These are phyloP conservation scores for Boletus reticuloceps DNA, from an alignment of 768 basidiomycete genomes.

Conservation along the genomic window DNA sequence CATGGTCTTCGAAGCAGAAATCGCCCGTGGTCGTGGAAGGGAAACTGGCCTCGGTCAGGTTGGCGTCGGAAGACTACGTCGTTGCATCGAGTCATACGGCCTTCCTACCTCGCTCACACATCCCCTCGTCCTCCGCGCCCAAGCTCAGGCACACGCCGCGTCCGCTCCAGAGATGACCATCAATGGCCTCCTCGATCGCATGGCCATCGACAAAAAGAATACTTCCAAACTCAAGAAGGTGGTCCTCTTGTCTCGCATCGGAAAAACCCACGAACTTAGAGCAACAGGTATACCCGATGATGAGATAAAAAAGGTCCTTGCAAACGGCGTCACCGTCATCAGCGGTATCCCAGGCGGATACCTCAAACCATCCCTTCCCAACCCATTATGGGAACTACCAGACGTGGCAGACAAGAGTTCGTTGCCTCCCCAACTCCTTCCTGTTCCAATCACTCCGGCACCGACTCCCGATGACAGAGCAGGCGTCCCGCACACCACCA, in stretches of 20 bases:
- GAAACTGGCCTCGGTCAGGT: slow-evolving; percentile 75
- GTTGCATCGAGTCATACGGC: slow-evolving; percentile 88
- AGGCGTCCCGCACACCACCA: slow-evolving; percentile 39
- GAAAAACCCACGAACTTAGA: slow-evolving; percentile 87
- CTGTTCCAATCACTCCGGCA: neutral
- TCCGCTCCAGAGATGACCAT: slow-evolving; percentile 45
- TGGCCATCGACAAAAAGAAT: slow-evolving; percentile 98
- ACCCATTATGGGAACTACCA: slow-evolving; percentile 30
- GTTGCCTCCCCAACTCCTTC: slow-evolving; percentile 21
- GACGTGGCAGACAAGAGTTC: slow-evolving; percentile 10
- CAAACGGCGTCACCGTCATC: slow-evolving; percentile 75
- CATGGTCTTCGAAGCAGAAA: slow-evolving; percentile 95
- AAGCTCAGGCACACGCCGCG: slow-evolving; percentile 18
- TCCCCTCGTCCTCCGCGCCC: slow-evolving; percentile 53
- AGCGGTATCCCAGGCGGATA: slow-evolving; percentile 52
- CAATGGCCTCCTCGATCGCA: slow-evolving; percentile 83
- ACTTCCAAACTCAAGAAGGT: slow-evolving; percentile 84
- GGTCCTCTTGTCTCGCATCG: slow-evolving; percentile 87
- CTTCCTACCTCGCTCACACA: slow-evolving; percentile 83
- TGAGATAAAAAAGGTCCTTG: slow-evolving; percentile 77
- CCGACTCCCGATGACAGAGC: neutral
- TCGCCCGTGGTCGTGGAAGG: slow-evolving; percentile 78
- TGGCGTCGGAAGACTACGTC: slow-evolving; percentile 83
- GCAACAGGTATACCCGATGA: slow-evolving; percentile 83
- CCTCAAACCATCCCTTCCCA: slow-evolving; percentile 44